These are phyloP conservation scores for Filosporella fistucella DNA, from an alignment of 495 filamentous ascomycete species.

Conservation along the genomic window DNA sequence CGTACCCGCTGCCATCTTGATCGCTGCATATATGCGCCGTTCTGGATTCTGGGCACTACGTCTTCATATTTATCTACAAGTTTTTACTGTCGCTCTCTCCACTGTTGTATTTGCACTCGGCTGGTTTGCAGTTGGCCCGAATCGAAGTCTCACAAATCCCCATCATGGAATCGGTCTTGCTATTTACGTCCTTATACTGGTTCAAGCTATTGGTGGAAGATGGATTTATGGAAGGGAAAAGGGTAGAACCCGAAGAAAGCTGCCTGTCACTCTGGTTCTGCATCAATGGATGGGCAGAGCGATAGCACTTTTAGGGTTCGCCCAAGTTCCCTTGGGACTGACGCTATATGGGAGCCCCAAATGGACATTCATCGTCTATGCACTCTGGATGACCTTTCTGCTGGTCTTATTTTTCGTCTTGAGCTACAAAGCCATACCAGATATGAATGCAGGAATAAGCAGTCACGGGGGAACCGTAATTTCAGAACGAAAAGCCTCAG, in stretches of 20 bases:
- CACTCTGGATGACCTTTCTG: conserved; percentile 65
- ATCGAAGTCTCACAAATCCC: conserved; percentile 80
- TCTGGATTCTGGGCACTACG: conserved; percentile 63
- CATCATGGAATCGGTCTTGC: conserved; percentile 92
- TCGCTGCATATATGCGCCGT: conserved; percentile 65
- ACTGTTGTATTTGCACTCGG: conserved; percentile 75
- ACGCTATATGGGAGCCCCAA: conserved; percentile 90
- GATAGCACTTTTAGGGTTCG: conserved; percentile 73
- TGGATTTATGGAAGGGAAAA: conserved; percentile 60
- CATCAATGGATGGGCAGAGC: conserved; percentile 85
- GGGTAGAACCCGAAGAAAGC: conserved; percentile 44
- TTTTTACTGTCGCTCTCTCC: conserved; percentile 66
- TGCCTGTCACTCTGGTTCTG: conserved; percentile 64
- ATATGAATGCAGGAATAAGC: conserved; percentile 10
- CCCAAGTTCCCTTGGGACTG: conserved; percentile 84
- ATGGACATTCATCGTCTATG: conserved; percentile 76
- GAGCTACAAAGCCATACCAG: conserved; percentile 21
- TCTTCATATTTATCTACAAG: conserved; percentile 80
- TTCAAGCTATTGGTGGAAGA: conserved; percentile 76
- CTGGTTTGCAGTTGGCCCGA: conserved; percentile 72
- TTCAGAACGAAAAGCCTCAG: conserved; percentile 16
- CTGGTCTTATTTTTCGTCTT: conserved; percentile 69
- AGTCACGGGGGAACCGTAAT: conserved; percentile 27
- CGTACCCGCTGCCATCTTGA: conserved; percentile 72
- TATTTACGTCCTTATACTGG: conserved; percentile 77